These are phyloP conservation scores for Triangularia verruculosa DNA, from an alignment of 2,329 filamentous ascomycete genomes.

Conservation along the genomic window DNA sequence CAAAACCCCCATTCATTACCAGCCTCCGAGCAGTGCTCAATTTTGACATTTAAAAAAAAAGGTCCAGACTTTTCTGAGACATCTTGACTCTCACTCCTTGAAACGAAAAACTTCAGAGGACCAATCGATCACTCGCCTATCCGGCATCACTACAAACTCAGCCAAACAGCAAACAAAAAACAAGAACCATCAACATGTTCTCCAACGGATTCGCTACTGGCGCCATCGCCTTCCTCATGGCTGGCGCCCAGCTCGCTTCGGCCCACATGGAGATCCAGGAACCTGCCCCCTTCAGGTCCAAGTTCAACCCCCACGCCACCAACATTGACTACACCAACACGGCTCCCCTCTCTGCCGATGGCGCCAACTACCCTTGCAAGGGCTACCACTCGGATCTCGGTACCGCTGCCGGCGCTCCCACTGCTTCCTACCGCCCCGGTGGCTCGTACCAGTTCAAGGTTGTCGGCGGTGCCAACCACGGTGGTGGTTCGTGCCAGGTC, in stretches of 20 bases:
- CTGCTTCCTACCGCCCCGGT: slow-evolving; percentile 62
- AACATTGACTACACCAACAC: slow-evolving; percentile 71
- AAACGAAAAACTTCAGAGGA: slow-evolving; percentile 1
- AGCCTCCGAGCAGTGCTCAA: slow-evolving; percentile 22
- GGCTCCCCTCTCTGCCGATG: slow-evolving; percentile 57
- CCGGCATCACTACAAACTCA: slow-evolving; percentile 14
- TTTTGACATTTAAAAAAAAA: slow-evolving; percentile 12
- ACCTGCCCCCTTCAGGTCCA: slow-evolving; percentile 53
- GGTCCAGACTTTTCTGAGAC: slow-evolving; percentile 11
- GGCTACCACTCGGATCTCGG: slow-evolving; percentile 52
- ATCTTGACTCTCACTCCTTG: slow-evolving; percentile 17
- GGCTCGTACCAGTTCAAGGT: slow-evolving; percentile 61
- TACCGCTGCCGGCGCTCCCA: slow-evolving; percentile 48
- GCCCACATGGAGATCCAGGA: slow-evolving; percentile 57
- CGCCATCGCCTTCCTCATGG: slow-evolving; percentile 41
- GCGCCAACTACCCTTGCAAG: slow-evolving; percentile 75
- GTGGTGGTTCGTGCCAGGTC: slow-evolving; percentile 74
- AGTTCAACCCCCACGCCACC: slow-evolving; percentile 46
- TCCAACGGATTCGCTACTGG: slow-evolving; percentile 40
- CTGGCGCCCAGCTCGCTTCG: slow-evolving; percentile 35
- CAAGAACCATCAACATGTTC: slow-evolving; percentile 39
- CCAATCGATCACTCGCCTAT: slow-evolving; percentile 15
- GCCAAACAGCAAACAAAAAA: slow-evolving; percentile 15
- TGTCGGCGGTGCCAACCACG: slow-evolving; percentile 59
- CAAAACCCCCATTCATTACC: neutral